Base-by-base conservation (phyloP, 345 rosid species). In the Linum usitatissimum region DNA sequence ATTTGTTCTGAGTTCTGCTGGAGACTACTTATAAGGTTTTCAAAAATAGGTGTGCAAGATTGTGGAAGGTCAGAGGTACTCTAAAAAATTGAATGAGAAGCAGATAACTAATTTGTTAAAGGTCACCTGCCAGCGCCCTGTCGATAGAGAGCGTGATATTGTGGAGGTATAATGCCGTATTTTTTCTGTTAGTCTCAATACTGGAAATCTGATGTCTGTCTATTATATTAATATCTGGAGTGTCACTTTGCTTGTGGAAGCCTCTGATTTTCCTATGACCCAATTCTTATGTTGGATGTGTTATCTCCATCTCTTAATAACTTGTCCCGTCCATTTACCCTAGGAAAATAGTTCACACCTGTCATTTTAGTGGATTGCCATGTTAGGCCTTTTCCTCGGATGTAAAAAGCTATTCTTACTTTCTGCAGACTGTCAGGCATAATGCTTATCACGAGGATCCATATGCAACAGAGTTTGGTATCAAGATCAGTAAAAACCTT, bases 51-150 rank as follows among this genome's bases (percentile, higher is more conserved):
- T 74, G 55, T 75, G 77, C 71, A 75, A 75, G 71, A 78, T 78
- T 40, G 77, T 72, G 30, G 77, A 67, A 61, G 79, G 82, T 19
- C 82, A 78, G 57, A 61, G 77, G 66, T 78, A 68, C 19, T 71
- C 82, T 2, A 78, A 78, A 60, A 65, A 77, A 39, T 63, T 78
- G 59, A 75, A 78, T 36, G 77, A 70, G 40, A 78, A 73, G 62
- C 79, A 78, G 61, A 75, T 78, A 4, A 75, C 77, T 62, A 66
- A 79, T 36, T 59, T 78, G 30, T 66, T 78, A 6, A 78, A 75
- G 62, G 60, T 70, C 55, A 66, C 82, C 13, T 78, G 82, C 42
- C 82, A 72, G 53, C 62, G 82, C 38, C 82, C 82, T 3, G 62
- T 12, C 2, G 77, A 75, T 53, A 71, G 63, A 67, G 79, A 78